Percentiles rank a stretch among this genome's conserved stretches.
Conservation (phyloP, 768 basidiomycete species). For the Kondoa subrosea region DNA sequence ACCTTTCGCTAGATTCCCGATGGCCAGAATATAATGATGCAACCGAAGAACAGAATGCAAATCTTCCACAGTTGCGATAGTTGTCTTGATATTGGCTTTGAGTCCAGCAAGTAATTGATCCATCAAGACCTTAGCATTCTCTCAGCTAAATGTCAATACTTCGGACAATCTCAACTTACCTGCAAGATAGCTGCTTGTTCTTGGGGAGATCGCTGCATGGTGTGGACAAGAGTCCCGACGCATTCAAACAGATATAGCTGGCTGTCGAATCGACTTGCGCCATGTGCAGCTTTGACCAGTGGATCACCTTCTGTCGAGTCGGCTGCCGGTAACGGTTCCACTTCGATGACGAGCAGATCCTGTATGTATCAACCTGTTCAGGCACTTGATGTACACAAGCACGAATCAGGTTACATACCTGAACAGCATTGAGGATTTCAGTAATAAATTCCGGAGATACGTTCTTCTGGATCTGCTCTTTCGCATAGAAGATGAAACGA, state of each 20-base stretch:
- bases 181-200: slow-evolving; percentile 46
- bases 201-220: slow-evolving; percentile 47
- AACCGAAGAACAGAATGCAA: slow-evolving; percentile 64
- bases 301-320: slow-evolving; percentile 40
- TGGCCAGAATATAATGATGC: slow-evolving; percentile 84
- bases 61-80: slow-evolving; percentile 36
- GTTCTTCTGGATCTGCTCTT: slow-evolving; percentile 46
- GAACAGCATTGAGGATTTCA: slow-evolving; percentile 44
- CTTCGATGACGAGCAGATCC: slow-evolving; percentile 59
- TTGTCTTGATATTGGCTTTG: slow-evolving; percentile 23
- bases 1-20: slow-evolving; percentile 87
- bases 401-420: slow-evolving; percentile 26
- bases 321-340: slow-evolving; percentile 60
- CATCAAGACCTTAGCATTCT: slow-evolving; percentile 46
- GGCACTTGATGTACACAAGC: not conserved
- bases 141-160: not conserved
- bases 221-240: slow-evolving; percentile 61
- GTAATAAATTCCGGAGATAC: slow-evolving; percentile 46
- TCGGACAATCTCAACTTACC: slow-evolving; percentile 14
- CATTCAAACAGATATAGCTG: slow-evolving; percentile 93
- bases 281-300: slow-evolving; percentile 61
- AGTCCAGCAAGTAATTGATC: slow-evolving; percentile 66
- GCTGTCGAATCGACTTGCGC: slow-evolving; percentile 57
- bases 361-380: slow-evolving; percentile 37
- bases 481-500: slow-evolving; percentile 70